Percentiles rank a stretch among this genome's conserved stretches.
Conservation (phyloP, 2,329 filamentous ascomycete species). For the Graphiopsis chlorocephala region DNA sequence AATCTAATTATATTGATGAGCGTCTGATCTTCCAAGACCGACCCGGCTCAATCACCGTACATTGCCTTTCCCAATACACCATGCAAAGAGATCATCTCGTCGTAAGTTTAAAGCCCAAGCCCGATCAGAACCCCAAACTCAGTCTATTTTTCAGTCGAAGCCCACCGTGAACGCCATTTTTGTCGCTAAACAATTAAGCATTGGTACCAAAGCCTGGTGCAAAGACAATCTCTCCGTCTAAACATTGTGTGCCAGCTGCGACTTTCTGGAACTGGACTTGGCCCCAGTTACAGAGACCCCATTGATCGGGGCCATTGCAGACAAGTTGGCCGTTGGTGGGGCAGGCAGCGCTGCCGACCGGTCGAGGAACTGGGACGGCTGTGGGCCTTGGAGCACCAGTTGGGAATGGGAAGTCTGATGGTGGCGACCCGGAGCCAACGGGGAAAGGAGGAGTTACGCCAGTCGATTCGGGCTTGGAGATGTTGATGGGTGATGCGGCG, state of each 20-base stretch:
- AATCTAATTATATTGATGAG: neutral
- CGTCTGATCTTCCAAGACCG: neutral
- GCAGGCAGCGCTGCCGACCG: constrained; percentile 22
- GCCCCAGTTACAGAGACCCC: constrained; percentile 46
- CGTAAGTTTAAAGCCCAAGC: neutral
- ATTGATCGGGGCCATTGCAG: constrained; percentile 42
- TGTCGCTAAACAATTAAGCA: neutral
- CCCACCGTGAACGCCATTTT: neutral
- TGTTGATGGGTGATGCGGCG: constrained; percentile 8
- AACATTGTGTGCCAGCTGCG: constrained; percentile 43
- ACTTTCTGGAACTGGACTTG: constrained; percentile 40
- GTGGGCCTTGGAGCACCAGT: neutral
- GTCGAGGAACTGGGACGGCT: constrained; percentile 1
- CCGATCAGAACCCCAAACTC: neutral
- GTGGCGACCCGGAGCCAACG: neutral
- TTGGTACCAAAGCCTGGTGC: constrained; percentile 6
- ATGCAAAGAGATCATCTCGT: neutral
- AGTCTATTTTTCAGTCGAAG: neutral
- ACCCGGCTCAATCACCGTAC: neutral
- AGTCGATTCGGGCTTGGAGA: neutral
- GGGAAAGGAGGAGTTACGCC: neutral
- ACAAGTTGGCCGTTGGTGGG: constrained; percentile 35
- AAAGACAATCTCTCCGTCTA: constrained; percentile 22
- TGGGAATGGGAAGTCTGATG: neutral
- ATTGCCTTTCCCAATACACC: neutral